These are phyloP conservation scores for Backusella liffmaniae DNA, from an alignment of 192 early-diverging fungal genomes.

Conservation along the genomic window DNA sequence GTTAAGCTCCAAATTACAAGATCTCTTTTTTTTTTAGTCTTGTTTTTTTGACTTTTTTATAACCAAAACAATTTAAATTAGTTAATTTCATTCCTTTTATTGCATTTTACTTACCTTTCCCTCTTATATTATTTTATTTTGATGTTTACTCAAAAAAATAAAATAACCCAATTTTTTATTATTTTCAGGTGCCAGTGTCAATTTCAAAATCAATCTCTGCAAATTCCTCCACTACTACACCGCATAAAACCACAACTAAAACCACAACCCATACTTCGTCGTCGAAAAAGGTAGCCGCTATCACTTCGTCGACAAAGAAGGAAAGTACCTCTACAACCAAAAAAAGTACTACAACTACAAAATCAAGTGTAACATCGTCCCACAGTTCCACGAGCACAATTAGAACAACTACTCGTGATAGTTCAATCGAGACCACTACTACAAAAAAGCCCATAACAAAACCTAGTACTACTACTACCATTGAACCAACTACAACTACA, in stretches of 20 bases:
- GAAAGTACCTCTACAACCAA: neutral
- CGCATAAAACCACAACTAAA: neutral
- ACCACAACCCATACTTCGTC: neutral
- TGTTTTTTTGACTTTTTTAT: neutral
- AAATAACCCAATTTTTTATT: neutral
- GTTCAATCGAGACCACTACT: neutral
- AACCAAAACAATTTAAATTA: neutral
- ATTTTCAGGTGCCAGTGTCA: neutral
- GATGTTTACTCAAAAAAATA: neutral
- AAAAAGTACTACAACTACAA: conserved; percentile 8
- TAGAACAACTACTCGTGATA: conserved; percentile 8
- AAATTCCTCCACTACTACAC: neutral
- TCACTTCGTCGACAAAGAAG: neutral
- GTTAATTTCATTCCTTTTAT: conserved; percentile 1
- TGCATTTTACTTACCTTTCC: neutral
- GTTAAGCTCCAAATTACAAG: conserved; percentile 7
- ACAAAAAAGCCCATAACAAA: neutral
- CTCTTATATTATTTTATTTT: neutral
- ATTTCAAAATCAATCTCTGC: neutral
- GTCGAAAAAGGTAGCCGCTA: neutral
- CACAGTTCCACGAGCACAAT: neutral
- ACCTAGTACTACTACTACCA: neutral
- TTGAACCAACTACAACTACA: neutral
- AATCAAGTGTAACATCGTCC: conserved; percentile 5
- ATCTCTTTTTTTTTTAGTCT: conserved; percentile 2